Base-by-base conservation (phyloP, 345 rosid genomes). In the Lumnitzera racemosa region DNA sequence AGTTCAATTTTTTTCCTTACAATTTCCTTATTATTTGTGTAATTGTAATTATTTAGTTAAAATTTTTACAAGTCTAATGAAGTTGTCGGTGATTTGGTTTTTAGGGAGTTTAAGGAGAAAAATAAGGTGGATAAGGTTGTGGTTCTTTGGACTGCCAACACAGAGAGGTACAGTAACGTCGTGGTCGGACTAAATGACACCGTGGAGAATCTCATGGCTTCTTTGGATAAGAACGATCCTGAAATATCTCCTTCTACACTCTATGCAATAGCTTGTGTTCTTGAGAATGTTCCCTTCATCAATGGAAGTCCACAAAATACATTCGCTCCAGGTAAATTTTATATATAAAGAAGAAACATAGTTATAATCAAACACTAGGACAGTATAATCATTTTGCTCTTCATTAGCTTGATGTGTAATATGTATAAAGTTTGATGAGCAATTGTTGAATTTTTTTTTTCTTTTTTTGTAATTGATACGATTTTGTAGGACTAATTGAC, bases 281-380 rank as follows among this genome's bases (percentile, higher is more conserved):
- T 80, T 56, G 99, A 94, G 76, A 76, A 80, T 62, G 75, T 94
- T 61, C 97, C 99, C 57, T 94, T 90, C 84, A 82, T 94, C 78
- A 94, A 94, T 72, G 99, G 99, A 67, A 88, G 97, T 74, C 96
- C 99, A 3, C 99, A 94, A 61, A 94, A 94, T 81, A 94, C 99
- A 58, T 94, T 94, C 55, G 96, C 90, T 78, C 97, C 99, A 55
- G 98, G 98, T 91, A 36, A 6, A 36, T 5, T 36, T 36, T 36
- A 36, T 9, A 36, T 5, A 36, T 4, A 5, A 36, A 36, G 43
- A 5, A 36, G 7, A 36, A 36, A 36, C 9, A 36, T 36, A 36
- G 4, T 36, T 36, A 36, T 36, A 36, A 36, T 4, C 43, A 20
- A 36, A 36, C 43, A 36, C 43, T 36, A 36, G 7, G 43, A 7